These are phyloP conservation scores for Xylaria arbuscula DNA, from an alignment of 2,329 filamentous ascomycete species.

Conservation along the genomic window DNA sequence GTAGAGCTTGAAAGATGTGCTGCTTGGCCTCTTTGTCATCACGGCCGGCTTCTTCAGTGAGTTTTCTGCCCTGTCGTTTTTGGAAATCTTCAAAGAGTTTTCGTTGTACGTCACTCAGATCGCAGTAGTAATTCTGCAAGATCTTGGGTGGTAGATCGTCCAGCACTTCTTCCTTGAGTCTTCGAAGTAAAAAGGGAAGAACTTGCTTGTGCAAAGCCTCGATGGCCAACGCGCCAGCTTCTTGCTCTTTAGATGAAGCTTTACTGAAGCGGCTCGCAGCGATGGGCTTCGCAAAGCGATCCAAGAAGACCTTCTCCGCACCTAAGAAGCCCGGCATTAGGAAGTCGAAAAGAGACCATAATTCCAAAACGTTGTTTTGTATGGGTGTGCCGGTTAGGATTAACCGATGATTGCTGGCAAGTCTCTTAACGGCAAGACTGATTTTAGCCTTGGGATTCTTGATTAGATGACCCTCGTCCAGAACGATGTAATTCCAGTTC, in stretches of 20 bases:
- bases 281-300: constrained; percentile 94
- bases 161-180: constrained; percentile 96
- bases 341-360: constrained; percentile 99
- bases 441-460: constrained; percentile 99
- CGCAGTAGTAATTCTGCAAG: constrained; percentile 98
- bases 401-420: constrained; percentile 91
- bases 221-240: constrained; percentile 93
- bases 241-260: constrained; percentile 97
- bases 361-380: constrained; percentile 93
- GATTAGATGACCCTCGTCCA: constrained; percentile 97
- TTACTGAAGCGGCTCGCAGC: constrained; percentile 95
- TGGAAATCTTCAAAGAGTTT: constrained; percentile 97
- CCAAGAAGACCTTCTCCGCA: constrained; percentile 93
- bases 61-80: constrained; percentile 89
- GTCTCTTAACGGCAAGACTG: constrained; percentile 88
- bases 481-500: constrained; percentile 96
- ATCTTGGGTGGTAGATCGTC: constrained; percentile 98
- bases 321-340: constrained; percentile 98
- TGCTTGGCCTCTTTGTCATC: constrained; percentile 94
- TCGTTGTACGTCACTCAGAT: constrained; percentile 92
- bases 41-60: constrained; percentile 83
- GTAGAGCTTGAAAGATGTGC: constrained; percentile 98
- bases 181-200: constrained; percentile 92
- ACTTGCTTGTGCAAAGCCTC: constrained; percentile 99
- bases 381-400: constrained; percentile 97